A percentile compares a stretch with the other conserved stretches of the same genome.
These are phyloP conservation scores for Metschnikowia chrysomelidarum DNA, from an alignment of 805 yeast genomes.

Conservation along the genomic window DNA sequence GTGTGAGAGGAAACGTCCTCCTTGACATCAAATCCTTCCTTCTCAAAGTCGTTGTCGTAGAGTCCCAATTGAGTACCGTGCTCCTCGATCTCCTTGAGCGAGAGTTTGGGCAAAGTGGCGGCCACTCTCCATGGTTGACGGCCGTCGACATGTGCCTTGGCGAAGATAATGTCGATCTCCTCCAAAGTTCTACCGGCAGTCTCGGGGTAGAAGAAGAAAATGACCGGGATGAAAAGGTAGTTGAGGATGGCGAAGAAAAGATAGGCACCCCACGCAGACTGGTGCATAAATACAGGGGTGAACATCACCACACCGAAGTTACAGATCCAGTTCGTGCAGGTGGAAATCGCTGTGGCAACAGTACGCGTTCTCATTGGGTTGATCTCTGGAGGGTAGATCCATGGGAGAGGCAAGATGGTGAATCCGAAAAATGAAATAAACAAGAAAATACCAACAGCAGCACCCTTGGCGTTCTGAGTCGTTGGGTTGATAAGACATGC, in stretches of 20 bases:
- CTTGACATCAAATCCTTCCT: slow-evolving; percentile 32
- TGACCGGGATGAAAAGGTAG: slow-evolving; percentile 50
- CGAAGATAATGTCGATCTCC: slow-evolving; percentile 57
- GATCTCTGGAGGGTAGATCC: slow-evolving; percentile 48
- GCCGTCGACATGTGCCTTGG: slow-evolving; percentile 58
- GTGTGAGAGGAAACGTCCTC: slow-evolving; percentile 26
- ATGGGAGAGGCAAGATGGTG: slow-evolving; percentile 45
- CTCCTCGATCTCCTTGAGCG: slow-evolving; percentile 55
- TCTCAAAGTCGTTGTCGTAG: slow-evolving; percentile 43
- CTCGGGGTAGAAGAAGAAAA: slow-evolving; percentile 50
- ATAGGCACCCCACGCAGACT: slow-evolving; percentile 41
- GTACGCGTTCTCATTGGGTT: slow-evolving; percentile 49
- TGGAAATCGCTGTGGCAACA: slow-evolving; percentile 41
- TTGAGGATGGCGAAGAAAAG: slow-evolving; percentile 41
- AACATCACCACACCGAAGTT: slow-evolving; percentile 48
- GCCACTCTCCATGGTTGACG: slow-evolving; percentile 65
- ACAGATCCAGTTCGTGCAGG: slow-evolving; percentile 45
- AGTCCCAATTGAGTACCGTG: slow-evolving; percentile 61
- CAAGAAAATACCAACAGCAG: slow-evolving; percentile 46
- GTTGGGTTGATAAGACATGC: slow-evolving; percentile 37
- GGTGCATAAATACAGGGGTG: slow-evolving; percentile 41
- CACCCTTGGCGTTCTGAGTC: slow-evolving; percentile 39
- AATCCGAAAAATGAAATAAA: slow-evolving; percentile 44
- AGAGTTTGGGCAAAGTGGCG: slow-evolving; percentile 55
- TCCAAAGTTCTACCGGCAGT: slow-evolving; percentile 46